These are phyloP conservation scores for Lachnellula hyalina DNA, from an alignment of 2,329 filamentous ascomycete genomes.

Conservation along the genomic window DNA sequence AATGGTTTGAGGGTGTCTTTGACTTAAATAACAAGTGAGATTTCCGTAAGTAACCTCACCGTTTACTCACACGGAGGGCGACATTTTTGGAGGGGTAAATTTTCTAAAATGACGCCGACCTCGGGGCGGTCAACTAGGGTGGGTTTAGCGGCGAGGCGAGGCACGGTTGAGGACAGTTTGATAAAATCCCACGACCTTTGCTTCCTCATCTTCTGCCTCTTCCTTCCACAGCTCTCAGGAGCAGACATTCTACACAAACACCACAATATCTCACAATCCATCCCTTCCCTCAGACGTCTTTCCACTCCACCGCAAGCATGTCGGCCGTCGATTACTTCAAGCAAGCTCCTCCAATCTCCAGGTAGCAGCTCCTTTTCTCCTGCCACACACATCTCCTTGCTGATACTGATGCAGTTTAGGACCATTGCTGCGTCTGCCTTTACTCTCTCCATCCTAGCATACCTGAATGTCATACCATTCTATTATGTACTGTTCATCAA, in stretches of 20 bases:
- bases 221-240: neutral
- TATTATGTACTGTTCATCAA: conserved; percentile 46
- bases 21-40: neutral
- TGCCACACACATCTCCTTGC: conserved; percentile 25
- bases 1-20: neutral
- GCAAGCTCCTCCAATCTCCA: conserved; percentile 60
- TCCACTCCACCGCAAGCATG: conserved; percentile 18
- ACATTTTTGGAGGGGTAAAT: conserved; percentile 22
- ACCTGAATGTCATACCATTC: conserved; percentile 46
- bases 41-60: conserved; percentile 1
- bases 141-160: too few species aligned
- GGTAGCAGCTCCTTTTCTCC: conserved; percentile 38
- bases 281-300: conserved; percentile 5
- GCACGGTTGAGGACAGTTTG: too few species aligned
- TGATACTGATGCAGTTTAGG: conserved; percentile 48
- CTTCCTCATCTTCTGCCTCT: neutral
- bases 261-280: conserved; percentile 6
- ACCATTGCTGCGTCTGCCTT: conserved; percentile 59
- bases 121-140: neutral
- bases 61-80: conserved; percentile 14
- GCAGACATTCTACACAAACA: neutral
- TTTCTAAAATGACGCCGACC: too few species aligned
- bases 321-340: conserved; percentile 56
- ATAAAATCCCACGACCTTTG: too few species aligned
- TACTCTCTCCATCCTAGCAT: conserved; percentile 51